Conservation (phyloP, 2,329 filamentous ascomycete species). For the Neopestalotiopsis sp. region DNA sequence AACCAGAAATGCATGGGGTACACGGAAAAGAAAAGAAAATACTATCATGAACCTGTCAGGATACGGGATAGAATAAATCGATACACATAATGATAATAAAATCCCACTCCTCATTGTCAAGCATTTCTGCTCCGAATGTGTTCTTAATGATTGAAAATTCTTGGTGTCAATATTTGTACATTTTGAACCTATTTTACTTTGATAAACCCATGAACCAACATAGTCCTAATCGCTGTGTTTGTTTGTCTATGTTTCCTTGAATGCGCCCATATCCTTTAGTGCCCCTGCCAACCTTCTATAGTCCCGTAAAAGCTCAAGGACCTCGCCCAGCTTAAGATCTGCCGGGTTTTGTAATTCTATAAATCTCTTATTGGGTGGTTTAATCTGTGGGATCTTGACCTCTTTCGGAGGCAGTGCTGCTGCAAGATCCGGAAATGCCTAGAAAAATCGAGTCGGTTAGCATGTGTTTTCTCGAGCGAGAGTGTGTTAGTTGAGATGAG, state of each 20-base stretch:
- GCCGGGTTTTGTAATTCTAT: constrained; percentile 73
- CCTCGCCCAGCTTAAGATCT: constrained; percentile 76
- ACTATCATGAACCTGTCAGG: background rate
- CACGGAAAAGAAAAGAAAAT: background rate
- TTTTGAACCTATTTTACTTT: background rate
- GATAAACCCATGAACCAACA: background rate
- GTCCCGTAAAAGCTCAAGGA: constrained; percentile 73
- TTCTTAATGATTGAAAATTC: background rate
- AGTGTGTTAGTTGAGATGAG: background rate
- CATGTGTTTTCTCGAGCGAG: background rate
- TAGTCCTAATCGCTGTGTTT: background rate
- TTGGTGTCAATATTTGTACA: background rate
- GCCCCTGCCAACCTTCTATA: constrained; percentile 74
- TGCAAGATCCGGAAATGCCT: constrained; percentile 69
- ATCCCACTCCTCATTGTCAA: background rate
- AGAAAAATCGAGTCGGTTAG: background rate
- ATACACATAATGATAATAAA: background rate
- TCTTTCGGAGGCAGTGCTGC: constrained; percentile 60
- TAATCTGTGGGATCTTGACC: constrained; percentile 52
- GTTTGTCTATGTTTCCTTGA: constrained; percentile 49
- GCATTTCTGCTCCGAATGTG: too few species aligned
- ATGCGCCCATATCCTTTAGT: constrained; percentile 67
- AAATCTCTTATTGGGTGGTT: constrained; percentile 74
- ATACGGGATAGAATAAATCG: constrained; percentile 4
- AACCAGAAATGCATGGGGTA: background rate